Percentiles rank a stretch among this genome's conserved stretches.
Evolutionary conservation across 2,329 filamentous ascomycete species (phyloP).

Genomic region (Sarocladium kiliense): DNA sequence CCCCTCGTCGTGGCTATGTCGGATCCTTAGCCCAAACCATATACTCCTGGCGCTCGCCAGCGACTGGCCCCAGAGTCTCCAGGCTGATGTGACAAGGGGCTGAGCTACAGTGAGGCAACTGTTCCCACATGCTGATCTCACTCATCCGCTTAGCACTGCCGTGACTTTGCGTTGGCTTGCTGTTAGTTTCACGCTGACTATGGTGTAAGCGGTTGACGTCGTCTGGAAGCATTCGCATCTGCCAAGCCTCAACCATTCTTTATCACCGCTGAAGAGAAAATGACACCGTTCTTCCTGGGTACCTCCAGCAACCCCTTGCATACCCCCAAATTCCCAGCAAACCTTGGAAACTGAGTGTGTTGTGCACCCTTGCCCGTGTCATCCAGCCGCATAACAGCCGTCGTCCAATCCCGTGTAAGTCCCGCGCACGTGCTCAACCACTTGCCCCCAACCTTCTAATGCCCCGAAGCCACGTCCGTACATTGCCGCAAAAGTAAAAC

Average conservation of each 20-base stretch:
- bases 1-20: too few species aligned
- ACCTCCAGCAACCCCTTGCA: too few species aligned
- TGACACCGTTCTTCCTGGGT: too few species aligned
- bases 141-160: too few species aligned
- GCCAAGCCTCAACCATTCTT: too few species aligned
- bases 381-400: background rate
- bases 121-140: background rate
- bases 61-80: background rate
- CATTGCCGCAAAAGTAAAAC: background rate
- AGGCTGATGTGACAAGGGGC: background rate
- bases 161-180: too few species aligned
- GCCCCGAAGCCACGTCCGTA: background rate
- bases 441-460: background rate
- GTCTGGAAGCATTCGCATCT: too few species aligned
- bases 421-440: background rate
- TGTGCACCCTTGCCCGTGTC: background rate
- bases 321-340: too few species aligned
- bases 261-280: too few species aligned
- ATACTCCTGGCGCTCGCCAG: background rate
- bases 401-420: constrained; percentile 1
- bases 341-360: too few species aligned
- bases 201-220: too few species aligned
- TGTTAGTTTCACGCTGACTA: too few species aligned
- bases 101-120: background rate
- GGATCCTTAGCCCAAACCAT: background rate